Evolutionary conservation across 371 early-diverging fungal genomes (phyloP).

Genomic region (Mortierella sp.): DNA sequence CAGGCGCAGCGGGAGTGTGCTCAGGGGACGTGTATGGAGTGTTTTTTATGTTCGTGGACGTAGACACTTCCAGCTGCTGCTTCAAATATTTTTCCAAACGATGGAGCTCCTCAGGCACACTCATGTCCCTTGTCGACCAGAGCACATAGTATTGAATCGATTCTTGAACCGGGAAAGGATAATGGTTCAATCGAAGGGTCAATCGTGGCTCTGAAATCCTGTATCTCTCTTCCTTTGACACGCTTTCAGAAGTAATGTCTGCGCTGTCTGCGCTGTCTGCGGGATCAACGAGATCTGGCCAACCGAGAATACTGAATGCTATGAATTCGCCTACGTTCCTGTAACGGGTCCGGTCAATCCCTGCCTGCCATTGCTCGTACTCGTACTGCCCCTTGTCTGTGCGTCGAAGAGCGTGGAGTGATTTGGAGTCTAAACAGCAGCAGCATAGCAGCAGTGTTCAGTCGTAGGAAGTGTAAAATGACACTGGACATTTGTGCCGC

Average conservation of each 20-base stretch:
- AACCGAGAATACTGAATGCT: slow-evolving; percentile 25
- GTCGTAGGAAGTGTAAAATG: no score
- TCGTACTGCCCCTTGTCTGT: slow-evolving; percentile 54
- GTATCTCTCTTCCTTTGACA: slow-evolving; percentile 5
- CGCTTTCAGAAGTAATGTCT: neutral
- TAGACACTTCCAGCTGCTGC: slow-evolving; percentile 3
- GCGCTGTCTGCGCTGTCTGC: slow-evolving; percentile 6
- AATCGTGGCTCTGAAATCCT: slow-evolving; percentile 24
- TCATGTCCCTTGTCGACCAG: slow-evolving; percentile 50
- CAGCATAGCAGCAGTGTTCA: no score
- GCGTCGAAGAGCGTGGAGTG: slow-evolving; percentile 33
- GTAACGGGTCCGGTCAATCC: slow-evolving; percentile 27
- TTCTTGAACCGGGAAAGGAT: slow-evolving; percentile 42
- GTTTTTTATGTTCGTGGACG: neutral
- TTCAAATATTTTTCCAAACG: slow-evolving; percentile 25
- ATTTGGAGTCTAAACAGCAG: slow-evolving; percentile 13
- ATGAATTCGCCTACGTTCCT: slow-evolving; percentile 40
- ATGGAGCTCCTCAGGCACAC: slow-evolving; percentile 10
- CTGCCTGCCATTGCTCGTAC: slow-evolving; percentile 41
- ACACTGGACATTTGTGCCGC: no score
- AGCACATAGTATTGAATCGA: slow-evolving; percentile 53
- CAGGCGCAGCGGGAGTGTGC: slow-evolving; percentile 14
- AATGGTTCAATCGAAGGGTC: slow-evolving; percentile 41
- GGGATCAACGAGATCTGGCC: slow-evolving; percentile 42
- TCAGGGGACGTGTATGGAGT: slow-evolving; percentile 7